These are phyloP conservation scores for Blastocystis sp. DNA, from an alignment of 352 stramenopile species.

Conservation along the genomic window DNA sequence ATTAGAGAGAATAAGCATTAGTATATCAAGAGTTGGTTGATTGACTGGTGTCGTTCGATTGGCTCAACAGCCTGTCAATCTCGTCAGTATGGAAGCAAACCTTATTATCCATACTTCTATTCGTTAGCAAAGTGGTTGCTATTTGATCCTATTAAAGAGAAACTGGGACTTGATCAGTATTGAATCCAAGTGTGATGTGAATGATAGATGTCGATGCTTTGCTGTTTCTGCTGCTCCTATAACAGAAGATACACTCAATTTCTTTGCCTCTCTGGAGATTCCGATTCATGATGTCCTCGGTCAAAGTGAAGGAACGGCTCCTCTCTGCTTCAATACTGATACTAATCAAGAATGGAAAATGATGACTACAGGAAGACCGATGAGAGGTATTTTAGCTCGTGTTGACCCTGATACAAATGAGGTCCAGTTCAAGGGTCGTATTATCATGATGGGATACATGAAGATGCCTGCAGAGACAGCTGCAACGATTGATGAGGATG, in stretches of 20 bases:
- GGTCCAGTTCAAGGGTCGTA: constrained; percentile 49
- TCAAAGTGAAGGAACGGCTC: constrained; percentile 65
- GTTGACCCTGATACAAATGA: constrained; percentile 53
- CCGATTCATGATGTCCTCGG: constrained; percentile 69
- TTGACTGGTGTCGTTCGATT: constrained; percentile 78
- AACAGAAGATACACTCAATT: constrained; percentile 67
- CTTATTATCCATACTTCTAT: constrained; percentile 78
- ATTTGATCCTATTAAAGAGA: constrained; percentile 65
- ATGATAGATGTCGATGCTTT: constrained; percentile 10
- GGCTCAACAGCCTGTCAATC: constrained; percentile 66
- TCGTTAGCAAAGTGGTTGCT: constrained; percentile 77
- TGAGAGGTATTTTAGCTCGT: background rate
- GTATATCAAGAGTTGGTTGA: constrained; percentile 83
- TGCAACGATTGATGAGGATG: constrained; percentile 64
- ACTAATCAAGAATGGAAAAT: constrained; percentile 62
- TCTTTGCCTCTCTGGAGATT: constrained; percentile 69
- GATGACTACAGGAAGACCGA: constrained; percentile 27
- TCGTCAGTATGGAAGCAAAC: constrained; percentile 77
- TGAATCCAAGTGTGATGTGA: background rate
- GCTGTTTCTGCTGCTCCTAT: constrained; percentile 66
- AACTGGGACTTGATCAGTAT: constrained; percentile 44
- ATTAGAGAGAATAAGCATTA: constrained; percentile 71
- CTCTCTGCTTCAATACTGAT: constrained; percentile 63
- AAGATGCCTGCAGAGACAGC: constrained; percentile 63
- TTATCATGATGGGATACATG: constrained; percentile 64